Conservation (phyloP, 768 basidiomycete species). For the Phaeotremella skinneri region DNA sequence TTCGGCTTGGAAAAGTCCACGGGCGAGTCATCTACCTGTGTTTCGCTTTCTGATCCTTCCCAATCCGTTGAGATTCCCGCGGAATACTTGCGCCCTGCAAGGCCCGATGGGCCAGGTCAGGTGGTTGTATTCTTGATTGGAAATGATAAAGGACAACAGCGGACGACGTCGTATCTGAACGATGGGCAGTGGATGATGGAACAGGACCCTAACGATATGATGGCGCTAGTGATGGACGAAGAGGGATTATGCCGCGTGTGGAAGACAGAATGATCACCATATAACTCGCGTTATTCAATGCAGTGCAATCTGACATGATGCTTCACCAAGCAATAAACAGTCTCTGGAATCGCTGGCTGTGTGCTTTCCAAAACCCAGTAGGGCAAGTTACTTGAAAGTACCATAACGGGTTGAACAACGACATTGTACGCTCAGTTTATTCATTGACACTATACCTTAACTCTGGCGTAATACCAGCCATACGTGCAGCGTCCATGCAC, state of each 20-base stretch:
- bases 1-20: conserved; percentile 32
- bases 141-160: conserved; percentile 31
- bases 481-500: too few relatives aligned
- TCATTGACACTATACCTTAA: too few relatives aligned
- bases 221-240: conserved; percentile 30
- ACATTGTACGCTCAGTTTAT: too few relatives aligned
- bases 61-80: conserved; percentile 38
- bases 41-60: conserved; percentile 24
- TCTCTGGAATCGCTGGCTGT: too few relatives aligned
- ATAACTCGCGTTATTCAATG: neutral
- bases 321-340: too few relatives aligned
- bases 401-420: too few relatives aligned
- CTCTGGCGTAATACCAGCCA: too few relatives aligned
- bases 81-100: conserved; percentile 41
- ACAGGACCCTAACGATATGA: conserved; percentile 27
- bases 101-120: conserved; percentile 39
- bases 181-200: conserved; percentile 50
- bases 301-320: too few relatives aligned
- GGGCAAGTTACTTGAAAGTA: too few relatives aligned
- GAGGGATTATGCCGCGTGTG: conserved; percentile 45
- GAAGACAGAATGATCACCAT: conserved; percentile 14
- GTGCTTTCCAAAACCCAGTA: too few relatives aligned
- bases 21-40: conserved; percentile 26
- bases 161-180: conserved; percentile 42
- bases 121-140: conserved; percentile 35